Evolutionary conservation across 139 green algal species (phyloP), one percentile per base, ranked within the genome.

Genomic region (Micractinium sp.): DNA sequence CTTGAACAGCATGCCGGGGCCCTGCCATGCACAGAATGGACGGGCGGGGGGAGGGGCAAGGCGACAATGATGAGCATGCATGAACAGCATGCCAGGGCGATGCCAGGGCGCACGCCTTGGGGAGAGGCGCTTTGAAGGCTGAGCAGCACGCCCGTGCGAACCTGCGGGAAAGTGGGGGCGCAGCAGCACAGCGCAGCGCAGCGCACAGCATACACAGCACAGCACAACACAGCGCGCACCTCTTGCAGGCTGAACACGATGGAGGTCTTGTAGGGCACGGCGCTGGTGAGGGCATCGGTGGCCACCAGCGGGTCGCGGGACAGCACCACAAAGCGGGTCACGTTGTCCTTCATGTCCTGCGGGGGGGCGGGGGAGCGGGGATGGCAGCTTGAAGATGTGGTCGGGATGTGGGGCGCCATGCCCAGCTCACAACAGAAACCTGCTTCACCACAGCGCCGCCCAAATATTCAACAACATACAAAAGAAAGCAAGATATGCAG

Each of bases 241-340:
- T 96, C 92, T 20, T 93, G 85, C 39, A 98, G 90, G 41, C 93
- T 95, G 93, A 99, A 99, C 7, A 98, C 97, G 66, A 99, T 96
- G 20, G 94, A 97, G 4, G 97, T 99, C 93, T 99, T 98, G 92
- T 92, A 96, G 25, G 53, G 73, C 41, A 47, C 56, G 0, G n/a
- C 14, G 25, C 20, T 53, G 38, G 85, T 77, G 23, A 71, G 41
- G 16, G 60, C 78, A 36, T 94, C 92, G 13, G n/a, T 82, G 35
- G 85, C 92, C 19, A 98, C 89, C 31, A 98, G 80, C 5, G 98
- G 98, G 81, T 99, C 98, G 19, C 98, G 92, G 0, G 96, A 95
- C 13, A 99, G 94, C 85, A 98, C 95, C 39, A 99, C 94, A 94
- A 99, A 99, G 77, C 98, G 95, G 1, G 97, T 99, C 60, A 98